Evolutionary conservation across 495 filamentous ascomycete species (phyloP), one percentile per base, ranked within the genome.

Genomic region (Chaetomium cochliodes): DNA sequence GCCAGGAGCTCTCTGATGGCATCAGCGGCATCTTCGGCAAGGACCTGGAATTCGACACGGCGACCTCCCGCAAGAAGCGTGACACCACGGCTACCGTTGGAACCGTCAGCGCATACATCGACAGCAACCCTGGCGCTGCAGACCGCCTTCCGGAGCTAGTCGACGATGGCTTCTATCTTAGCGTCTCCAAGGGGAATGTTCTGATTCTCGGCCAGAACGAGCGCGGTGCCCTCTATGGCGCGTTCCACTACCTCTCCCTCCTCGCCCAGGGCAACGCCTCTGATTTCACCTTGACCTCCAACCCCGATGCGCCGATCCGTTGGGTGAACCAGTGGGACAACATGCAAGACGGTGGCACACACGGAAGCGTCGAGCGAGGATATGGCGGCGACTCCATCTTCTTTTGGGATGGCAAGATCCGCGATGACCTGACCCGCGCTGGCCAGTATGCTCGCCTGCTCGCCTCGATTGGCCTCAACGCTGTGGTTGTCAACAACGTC

Each of bases 271-370:
- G 83, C 13, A 85, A 88, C 63, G 81, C 86, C 65, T 80, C 83
- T 4, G 70, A 80, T 20, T 80, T 84, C 33, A 73, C 81, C 41
- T 79, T 83, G 16, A 73, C 80, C 6, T 79, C 80, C 5, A 90
- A 83, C 64, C 87, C 88, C 0, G 77, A 80, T 41, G 86, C 85
- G 0, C 83, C 84, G 0, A 85, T 90, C 50, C 80, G 88, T 65
- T 90, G 87, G 87, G 81, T 86, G 2, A 90, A 90, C 70, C 81
- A 91, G 65, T 91, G 88, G 88, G 86, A 90, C 71, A 90, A 91
- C 65, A 77, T 89, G 73, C 84, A 66, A 30, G 60, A 67, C 18
- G 65, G 65, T 26, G 65, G 65, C 60, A 67, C 65, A 16, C 61
- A 89, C 39, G 88, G 88, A 25, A 86, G 79, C 62, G 86, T 90